Evolutionary conservation across 2,329 filamentous ascomycete genomes (phyloP).

Genomic region (Aspergillus versicolor): DNA sequence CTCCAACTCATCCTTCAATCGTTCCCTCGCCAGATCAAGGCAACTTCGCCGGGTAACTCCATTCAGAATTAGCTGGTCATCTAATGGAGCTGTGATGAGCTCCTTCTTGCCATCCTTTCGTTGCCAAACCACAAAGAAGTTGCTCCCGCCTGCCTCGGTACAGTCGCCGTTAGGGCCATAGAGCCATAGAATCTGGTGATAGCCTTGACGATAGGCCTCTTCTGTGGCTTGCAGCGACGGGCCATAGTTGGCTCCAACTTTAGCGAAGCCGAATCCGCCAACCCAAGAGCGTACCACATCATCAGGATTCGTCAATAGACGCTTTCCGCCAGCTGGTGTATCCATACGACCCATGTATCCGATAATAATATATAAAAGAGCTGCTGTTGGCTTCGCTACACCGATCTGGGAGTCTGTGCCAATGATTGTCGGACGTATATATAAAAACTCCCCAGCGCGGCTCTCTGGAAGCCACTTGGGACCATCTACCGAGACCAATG

Average conservation of each 20-base stretch:
- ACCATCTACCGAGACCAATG: neutral
- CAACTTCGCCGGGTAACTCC: conserved; percentile 77
- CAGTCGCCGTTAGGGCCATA: conserved; percentile 72
- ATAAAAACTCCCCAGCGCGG: conserved; percentile 56
- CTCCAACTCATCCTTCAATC: conserved; percentile 64
- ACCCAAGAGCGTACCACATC: conserved; percentile 86
- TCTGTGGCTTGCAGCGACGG: conserved; percentile 72
- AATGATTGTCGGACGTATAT: conserved; percentile 81
- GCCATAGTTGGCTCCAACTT: conserved; percentile 87
- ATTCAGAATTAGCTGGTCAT: conserved; percentile 76
- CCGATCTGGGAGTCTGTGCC: conserved; percentile 74
- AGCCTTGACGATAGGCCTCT: conserved; percentile 71
- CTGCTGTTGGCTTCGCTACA: conserved; percentile 43
- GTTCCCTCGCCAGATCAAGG: conserved; percentile 63
- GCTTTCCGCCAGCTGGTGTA: conserved; percentile 24
- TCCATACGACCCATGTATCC: conserved; percentile 49
- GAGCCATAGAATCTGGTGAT: conserved; percentile 84
- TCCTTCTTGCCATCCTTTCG: conserved; percentile 48
- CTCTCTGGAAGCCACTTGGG: conserved; percentile 6
- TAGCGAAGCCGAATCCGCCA: conserved; percentile 83
- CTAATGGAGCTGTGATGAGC: conserved; percentile 76
- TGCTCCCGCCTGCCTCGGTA: conserved; percentile 83
- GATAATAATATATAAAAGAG: conserved; percentile 54
- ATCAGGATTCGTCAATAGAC: conserved; percentile 66
- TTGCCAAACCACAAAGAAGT: conserved; percentile 80